A percentile compares a stretch with the other conserved stretches of the same genome.
These are phyloP conservation scores for Tetrastigma voinierianum DNA, from an alignment of 164 flowering plant genomes.

Conservation along the genomic window DNA sequence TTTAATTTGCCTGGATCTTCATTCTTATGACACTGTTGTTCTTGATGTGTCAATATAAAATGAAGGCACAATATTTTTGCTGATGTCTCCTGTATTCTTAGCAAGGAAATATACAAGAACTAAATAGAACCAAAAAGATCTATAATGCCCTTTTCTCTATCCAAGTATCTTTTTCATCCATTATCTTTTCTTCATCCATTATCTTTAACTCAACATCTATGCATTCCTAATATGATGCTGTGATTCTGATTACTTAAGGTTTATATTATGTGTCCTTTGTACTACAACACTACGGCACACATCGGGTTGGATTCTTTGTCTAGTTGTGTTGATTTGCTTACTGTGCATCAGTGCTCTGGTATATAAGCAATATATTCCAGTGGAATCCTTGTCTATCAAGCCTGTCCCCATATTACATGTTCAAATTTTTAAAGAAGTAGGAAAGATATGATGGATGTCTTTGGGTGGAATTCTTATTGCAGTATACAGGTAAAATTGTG, in stretches of 20 bases:
- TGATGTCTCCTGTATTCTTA: background rate
- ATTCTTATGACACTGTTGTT: background rate
- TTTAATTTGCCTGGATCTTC: background rate
- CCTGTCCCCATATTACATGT: conserved; percentile 97
- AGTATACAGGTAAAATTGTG: conserved; percentile 75
- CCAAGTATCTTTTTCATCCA: background rate
- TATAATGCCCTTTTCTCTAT: too few relatives aligned
- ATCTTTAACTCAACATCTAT: background rate
- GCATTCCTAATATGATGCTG: conserved; percentile 58
- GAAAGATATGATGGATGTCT: conserved; percentile 93
- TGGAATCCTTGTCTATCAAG: conserved; percentile 93
- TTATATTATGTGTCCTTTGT: conserved; percentile 79
- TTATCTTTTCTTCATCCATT: too few relatives aligned
- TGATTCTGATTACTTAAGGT: conserved; percentile 74
- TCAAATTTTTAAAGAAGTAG: conserved; percentile 84
- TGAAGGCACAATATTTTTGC: background rate
- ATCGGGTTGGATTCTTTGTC: conserved; percentile 85
- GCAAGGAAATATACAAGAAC: background rate
- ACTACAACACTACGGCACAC: conserved; percentile 86
- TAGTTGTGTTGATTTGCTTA: conserved; percentile 66
- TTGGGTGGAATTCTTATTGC: conserved; percentile 85
- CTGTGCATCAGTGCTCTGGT: conserved; percentile 91
- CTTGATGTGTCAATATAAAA: background rate
- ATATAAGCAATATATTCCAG: conserved; percentile 71
- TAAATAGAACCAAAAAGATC: background rate